Conservation (phyloP, 2,329 filamentous ascomycete genomes). For the Metarhizium sp. region DNA sequence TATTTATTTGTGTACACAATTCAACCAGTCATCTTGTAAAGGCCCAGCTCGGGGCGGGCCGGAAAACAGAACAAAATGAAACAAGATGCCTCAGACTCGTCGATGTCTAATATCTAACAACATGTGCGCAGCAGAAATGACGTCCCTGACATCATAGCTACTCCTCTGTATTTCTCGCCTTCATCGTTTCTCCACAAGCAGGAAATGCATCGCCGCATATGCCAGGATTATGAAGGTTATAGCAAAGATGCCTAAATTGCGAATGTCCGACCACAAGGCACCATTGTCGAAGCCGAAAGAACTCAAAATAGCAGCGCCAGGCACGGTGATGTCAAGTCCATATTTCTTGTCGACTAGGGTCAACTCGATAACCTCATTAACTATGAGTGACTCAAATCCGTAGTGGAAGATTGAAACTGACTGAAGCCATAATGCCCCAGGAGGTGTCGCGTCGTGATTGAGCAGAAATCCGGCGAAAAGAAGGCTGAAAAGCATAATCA, state of each 20-base stretch:
- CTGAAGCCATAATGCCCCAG: constrained; percentile 81
- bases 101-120: neutral
- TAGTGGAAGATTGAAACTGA: constrained; percentile 96
- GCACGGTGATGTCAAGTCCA: constrained; percentile 91
- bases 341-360: constrained; percentile 91
- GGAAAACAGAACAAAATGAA: neutral
- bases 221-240: constrained; percentile 77
- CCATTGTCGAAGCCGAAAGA: constrained; percentile 89
- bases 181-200: constrained; percentile 72
- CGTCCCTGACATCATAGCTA: neutral
- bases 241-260: constrained; percentile 74
- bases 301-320: constrained; percentile 85
- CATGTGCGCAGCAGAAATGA: neutral
- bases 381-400: constrained; percentile 89
- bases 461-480: constrained; percentile 89
- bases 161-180: constrained; percentile 11
- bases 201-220: constrained; percentile 84
- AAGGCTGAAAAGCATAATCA: constrained; percentile 96
- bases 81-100: neutral
- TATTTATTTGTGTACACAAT: neutral
- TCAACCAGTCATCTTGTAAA: neutral
- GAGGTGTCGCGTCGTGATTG: constrained; percentile 88
- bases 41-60: neutral
- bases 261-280: constrained; percentile 76
- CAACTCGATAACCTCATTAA: constrained; percentile 89